Conservation (phyloP, 2,329 filamentous ascomycete genomes). For the Sphaerostilbella broomeana region DNA sequence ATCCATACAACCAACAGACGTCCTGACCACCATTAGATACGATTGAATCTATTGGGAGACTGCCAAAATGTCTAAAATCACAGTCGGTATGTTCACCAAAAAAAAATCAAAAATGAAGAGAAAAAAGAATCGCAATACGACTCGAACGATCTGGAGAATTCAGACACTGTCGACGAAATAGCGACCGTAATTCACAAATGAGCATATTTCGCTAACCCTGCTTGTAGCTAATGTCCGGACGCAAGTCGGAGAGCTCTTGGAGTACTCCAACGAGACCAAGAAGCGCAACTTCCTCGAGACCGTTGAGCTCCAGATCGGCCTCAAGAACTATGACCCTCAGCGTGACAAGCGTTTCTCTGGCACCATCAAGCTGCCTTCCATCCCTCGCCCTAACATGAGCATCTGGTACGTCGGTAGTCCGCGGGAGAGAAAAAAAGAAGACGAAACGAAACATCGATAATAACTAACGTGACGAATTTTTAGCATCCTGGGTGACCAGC, state of each 20-base stretch:
- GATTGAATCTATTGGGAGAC: constrained; percentile 71
- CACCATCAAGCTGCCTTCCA: constrained; percentile 88
- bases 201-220: constrained; percentile 31
- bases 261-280: constrained; percentile 91
- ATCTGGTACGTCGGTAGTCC: constrained; percentile 50
- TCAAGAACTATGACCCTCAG: constrained; percentile 99
- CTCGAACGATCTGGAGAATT: too few relatives aligned
- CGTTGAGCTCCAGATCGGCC: constrained; percentile 84
- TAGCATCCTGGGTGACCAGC: constrained; percentile 63
- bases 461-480: too few relatives aligned
- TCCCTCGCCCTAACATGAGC: constrained; percentile 86
- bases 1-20: constrained; percentile 23
- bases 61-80: constrained; percentile 83
- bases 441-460: too few relatives aligned
- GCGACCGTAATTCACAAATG: too few relatives aligned
- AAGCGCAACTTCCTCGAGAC: constrained; percentile 98
- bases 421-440: neutral
- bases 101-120: too few relatives aligned
- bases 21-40: constrained; percentile 64
- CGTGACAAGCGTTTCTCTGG: constrained; percentile 99
- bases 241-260: constrained; percentile 88
- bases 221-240: constrained; percentile 76
- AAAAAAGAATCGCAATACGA: too few relatives aligned
- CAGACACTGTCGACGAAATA: too few relatives aligned
- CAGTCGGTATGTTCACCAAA: constrained; percentile 57